phyloP scores from a whole-genome alignment of 2,329 filamentous ascomycete species.

The Fusarium devonianum region DNA sequence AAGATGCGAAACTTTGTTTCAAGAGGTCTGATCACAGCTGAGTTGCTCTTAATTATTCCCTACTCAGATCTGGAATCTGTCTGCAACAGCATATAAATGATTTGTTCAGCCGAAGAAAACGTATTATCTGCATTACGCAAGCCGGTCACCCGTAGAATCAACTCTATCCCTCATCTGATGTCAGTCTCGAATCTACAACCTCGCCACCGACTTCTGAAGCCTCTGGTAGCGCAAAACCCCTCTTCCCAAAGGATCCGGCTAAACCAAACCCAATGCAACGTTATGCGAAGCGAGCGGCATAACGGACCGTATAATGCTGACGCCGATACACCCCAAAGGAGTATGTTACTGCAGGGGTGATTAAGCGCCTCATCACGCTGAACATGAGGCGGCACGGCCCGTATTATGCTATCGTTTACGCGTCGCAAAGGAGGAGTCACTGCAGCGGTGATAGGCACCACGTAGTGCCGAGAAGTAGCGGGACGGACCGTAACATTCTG shows the following conservation, averaged over 20 bases:
- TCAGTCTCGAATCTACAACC: not conserved
- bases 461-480: too few species aligned
- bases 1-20: not conserved
- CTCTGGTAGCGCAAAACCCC: not conserved
- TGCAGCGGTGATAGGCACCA: not conserved
- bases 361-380: too few species aligned
- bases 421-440: not conserved
- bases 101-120: not conserved
- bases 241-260: not conserved
- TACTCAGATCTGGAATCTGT: not conserved
- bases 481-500: not conserved
- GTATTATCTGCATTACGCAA: not conserved
- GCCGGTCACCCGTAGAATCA: not conserved
- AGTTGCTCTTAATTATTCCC: not conserved
- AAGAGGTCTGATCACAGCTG: not conserved
- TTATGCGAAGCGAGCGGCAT: not conserved
- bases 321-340: not conserved
- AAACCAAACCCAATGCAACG: constrained; percentile 1
- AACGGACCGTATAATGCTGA: constrained; percentile 10
- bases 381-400: too few species aligned
- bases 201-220: not conserved
- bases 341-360: not conserved
- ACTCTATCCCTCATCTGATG: not conserved
- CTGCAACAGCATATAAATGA: constrained; percentile 4
- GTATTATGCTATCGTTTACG: constrained; percentile 1